Base-by-base conservation (phyloP, 495 filamentous ascomycete genomes). In the Trichoderma asperelloides region DNA sequence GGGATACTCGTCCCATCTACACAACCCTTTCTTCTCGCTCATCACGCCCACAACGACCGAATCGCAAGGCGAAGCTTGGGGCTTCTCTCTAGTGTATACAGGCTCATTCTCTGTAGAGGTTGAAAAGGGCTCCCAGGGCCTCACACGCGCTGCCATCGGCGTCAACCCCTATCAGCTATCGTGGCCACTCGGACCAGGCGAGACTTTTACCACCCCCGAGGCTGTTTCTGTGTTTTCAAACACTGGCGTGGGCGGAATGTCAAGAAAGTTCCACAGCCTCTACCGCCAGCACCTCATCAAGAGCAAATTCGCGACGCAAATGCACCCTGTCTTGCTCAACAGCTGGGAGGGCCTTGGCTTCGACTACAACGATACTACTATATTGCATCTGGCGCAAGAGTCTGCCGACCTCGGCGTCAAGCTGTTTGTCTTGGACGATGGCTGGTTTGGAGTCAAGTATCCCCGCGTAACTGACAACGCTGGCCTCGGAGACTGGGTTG, bases 271-370 rank as follows among this genome's bases (percentile, higher is more conserved):
- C 66, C 83, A 85, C 62, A 74, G 79, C 4, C 74, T 85, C 7
- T 86, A 83, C 69, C 79, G 81, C 21, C 82, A 84, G 43, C 80
- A 86, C 68, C 76, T 86, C 13, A 83, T 84, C 65, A 77, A 79
- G 65, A 80, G 82, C 69, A 80, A 83, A 30, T 79, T 82, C 68
- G 82, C 82, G 3, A 77, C 73, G 2, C 67, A 75, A 23, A 78
- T 78, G 28, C 78, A 83, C 0, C 84, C 84, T 2, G 74, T 80
- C 0, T 74, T 86, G 11, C 74, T 85, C 6, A 86, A 86, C 74
- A 84, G 81, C 64, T 86, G 84, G 84, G 83, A 86, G 66, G 82
- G 82, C n/a, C 76, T 85, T 1, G 73, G 77, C 13, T 84, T 81
- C 64, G 66, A 82, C 69, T 78, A 76, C 69, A 81, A 86, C 70